phyloP scores from a whole-genome alignment of 495 filamentous ascomycete species.

The Penicillium salamii region DNA sequence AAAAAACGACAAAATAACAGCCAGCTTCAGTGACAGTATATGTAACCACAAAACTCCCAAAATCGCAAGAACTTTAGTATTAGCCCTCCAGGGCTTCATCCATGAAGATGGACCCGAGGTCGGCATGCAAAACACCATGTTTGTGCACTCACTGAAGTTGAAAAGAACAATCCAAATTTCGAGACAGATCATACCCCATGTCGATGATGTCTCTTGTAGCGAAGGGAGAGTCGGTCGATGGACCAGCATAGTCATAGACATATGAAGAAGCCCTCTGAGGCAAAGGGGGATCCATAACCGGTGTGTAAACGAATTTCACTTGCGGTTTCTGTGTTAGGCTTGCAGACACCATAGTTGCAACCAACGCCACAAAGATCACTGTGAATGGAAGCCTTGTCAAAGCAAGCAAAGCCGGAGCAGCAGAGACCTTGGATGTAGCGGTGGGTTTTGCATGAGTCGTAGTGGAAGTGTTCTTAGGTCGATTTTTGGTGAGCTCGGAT shows the following conservation, averaged over 20 bases:
- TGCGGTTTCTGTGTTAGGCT: neutral
- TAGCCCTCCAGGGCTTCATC: neutral
- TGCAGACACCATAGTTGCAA: conserved; percentile 4
- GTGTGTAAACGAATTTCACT: neutral
- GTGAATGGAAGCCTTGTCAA: neutral
- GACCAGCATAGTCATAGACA: neutral
- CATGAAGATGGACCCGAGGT: too few species aligned
- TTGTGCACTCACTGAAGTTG: neutral
- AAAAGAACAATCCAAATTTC: neutral
- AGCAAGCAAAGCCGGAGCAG: neutral
- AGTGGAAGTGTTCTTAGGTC: neutral
- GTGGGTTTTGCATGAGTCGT: neutral
- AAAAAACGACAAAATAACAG: neutral
- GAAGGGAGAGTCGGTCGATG: neutral
- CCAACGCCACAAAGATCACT: conserved; percentile 1
- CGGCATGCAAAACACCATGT: neutral
- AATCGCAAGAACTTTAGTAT: neutral
- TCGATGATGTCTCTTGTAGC: neutral
- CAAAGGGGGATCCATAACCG: neutral
- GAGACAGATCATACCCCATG: neutral
- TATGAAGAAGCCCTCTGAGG: neutral
- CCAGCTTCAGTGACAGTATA: neutral
- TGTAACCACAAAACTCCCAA: neutral
- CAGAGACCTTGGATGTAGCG: neutral
- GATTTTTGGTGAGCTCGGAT: neutral